These are phyloP conservation scores for Phytophthora lateralis DNA, from an alignment of 352 stramenopile species.

Conservation along the genomic window DNA sequence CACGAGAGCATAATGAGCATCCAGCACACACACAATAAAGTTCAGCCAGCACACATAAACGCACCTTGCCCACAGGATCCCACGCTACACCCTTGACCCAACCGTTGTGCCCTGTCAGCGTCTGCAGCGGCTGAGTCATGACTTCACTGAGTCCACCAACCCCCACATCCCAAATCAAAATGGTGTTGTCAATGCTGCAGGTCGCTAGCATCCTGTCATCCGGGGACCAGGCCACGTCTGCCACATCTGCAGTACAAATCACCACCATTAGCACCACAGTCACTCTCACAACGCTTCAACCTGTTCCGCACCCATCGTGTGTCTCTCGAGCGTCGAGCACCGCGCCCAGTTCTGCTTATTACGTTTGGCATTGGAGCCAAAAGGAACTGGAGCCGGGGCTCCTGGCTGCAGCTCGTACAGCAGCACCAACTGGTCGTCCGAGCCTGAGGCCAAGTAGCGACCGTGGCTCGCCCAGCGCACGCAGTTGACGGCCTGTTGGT, in stretches of 20 bases:
- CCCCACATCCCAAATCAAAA: conserved; percentile 87
- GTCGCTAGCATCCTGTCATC: conserved; percentile 89
- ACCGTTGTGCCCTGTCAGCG: conserved; percentile 76
- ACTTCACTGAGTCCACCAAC: conserved; percentile 53
- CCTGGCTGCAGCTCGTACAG: conserved; percentile 82
- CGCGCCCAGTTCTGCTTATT: conserved; percentile 89
- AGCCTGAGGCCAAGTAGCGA: conserved; percentile 81
- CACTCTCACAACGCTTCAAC: neutral
- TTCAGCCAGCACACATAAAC: neutral
- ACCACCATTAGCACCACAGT: conserved; percentile 13
- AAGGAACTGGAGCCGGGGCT: conserved; percentile 66
- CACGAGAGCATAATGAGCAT: neutral
- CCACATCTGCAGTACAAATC: conserved; percentile 58
- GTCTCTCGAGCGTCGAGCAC: conserved; percentile 79
- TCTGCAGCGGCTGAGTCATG: conserved; percentile 85
- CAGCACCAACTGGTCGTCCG: conserved; percentile 85
- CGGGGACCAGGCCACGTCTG: conserved; percentile 86
- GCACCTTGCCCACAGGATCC: conserved; percentile 85
- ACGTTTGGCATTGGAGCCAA: conserved; percentile 74
- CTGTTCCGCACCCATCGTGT: conserved; percentile 73
- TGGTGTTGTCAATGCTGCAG: conserved; percentile 90
- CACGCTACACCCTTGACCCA: conserved; percentile 90
- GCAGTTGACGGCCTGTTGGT: conserved; percentile 88
- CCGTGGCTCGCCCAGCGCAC: conserved; percentile 84
- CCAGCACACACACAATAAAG: neutral